Base-by-base conservation (phyloP, 129 eudicot genomes). In the Silybum marianum region DNA sequence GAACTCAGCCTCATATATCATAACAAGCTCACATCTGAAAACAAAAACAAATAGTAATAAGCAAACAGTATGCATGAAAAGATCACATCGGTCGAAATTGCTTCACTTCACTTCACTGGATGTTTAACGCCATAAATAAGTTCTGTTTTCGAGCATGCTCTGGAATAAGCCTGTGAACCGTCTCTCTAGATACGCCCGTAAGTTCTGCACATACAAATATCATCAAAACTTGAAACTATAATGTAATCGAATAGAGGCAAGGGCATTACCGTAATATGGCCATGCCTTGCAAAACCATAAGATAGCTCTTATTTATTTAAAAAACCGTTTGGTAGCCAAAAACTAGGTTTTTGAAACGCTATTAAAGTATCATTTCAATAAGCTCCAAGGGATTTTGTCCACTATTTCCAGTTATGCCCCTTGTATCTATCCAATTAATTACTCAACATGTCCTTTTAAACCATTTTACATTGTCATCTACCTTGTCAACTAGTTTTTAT, bases 91-190 rank as follows among this genome's bases (percentile, higher is more conserved):
- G 42, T 38, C 9, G 42, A 38, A 38, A 38, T 38, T 38, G 42
- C 42, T 32, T 32, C 36, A 32, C 0, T 32, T 32, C 36, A 32
- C 36, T 32, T 32, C 82, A 77, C 88, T 95, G 92, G 71, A 90
- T 81, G 82, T 92, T 87, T 81, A 95, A 87, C 66, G 99, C 99
- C 99, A 93, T 95, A 85, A 95, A 95, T 73, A 89, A 84, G 89
- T 91, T 95, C 81, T 95, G 99, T 84, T 88, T 91, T 58, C 97
- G 90, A 68, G 99, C 99, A 93, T 93, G 97, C 84, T 95, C 99
- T 4, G 99, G 99, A 40, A 95, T 87, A 74, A 95, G 97, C 81
- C 92, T 94, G 68, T 85, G 91, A 72, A 91, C 81, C 22, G 89
- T 93, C 67, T 95, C 99, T 40, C 89, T 80, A 16, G 98, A 89